Conservation (phyloP, 768 basidiomycete species). For the Leccinum uliginosum region DNA sequence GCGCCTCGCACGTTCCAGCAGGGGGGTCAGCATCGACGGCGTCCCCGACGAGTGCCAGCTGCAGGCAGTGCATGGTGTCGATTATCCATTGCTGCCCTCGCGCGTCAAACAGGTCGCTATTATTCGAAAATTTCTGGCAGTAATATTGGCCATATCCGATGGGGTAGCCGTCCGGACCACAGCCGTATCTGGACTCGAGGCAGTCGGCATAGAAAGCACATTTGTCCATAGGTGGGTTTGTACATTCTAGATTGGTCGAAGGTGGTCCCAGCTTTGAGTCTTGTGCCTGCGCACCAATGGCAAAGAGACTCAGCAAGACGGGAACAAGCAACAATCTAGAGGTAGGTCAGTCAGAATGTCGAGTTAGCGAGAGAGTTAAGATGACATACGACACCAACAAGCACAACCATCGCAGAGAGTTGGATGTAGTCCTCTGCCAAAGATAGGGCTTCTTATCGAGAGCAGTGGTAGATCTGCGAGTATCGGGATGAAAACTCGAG, state of each 20-base stretch:
- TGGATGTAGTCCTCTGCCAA: too few relatives aligned
- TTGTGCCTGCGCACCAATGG: not conserved
- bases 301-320: not conserved
- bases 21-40: slow-evolving; percentile 18
- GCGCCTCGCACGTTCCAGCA: not conserved
- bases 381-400: not conserved
- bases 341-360: not conserved
- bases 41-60: slow-evolving; percentile 33
- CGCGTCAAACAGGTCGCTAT: not conserved
- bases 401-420: not conserved
- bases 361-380: not conserved
- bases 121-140: not conserved
- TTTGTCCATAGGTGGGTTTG: slow-evolving; percentile 32
- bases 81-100: not conserved
- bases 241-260: slow-evolving; percentile 10
- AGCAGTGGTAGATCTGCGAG: not conserved
- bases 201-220: slow-evolving; percentile 30
- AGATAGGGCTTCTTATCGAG: not conserved
- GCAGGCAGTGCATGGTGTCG: not conserved
- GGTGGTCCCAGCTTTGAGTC: not conserved
- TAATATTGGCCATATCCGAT: not conserved
- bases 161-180: not conserved
- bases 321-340: not conserved
- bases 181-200: not conserved
- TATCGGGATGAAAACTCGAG: not conserved